Base-by-base conservation (phyloP, 2,329 filamentous ascomycete genomes). In the Knoxdaviesia capensis region DNA sequence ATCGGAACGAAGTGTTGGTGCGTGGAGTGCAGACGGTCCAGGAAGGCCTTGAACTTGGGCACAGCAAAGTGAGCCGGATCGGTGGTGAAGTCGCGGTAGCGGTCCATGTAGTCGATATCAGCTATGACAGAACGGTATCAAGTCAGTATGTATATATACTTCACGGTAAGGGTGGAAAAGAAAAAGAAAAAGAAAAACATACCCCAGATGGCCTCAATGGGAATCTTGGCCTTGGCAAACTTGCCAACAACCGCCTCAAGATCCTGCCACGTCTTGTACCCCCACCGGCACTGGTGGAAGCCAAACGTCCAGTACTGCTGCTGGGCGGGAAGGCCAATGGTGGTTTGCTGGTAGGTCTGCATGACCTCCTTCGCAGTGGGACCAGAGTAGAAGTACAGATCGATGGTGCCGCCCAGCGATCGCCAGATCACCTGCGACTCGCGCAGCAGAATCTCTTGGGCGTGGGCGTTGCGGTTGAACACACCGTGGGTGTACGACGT, bases 241-340 rank as follows among this genome's bases (percentile, higher is more conserved):
- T 73, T 76, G 45, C 72, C 69, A 5, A 83, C 68, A 1, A 83
- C 77, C 40, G 74, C 69, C 47, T 78, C 68, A 3, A 84, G 53
- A 31, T 73, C 65, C 1, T 71, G 69, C 74, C 79, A 85, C 50
- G 82, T 84, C 35, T 68, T 61, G 54, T 90, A 90, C 1, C 83
- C 84, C 76, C 83, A 56, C 41, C 54, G 50, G 50, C 82, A 88
- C 54, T 92, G 83, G 48, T 92, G 84, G 53, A 70, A 88, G 1
- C 85, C 85, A 46, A 92, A 74, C 0, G 77, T 74, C 66, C 74
- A 88, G 59, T 90, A 90, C 49, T 81, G 77, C 53, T 87, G 79
- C 73, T 88, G 77, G 0, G 76, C 76, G 1, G 83, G 82, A 5
- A 82, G 60, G 0, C 83, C 82, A 41, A 78, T 63, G 2, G 77